Percentiles rank a stretch among this genome's conserved stretches.
Evolutionary conservation across 2,329 filamentous ascomycete genomes (phyloP).

Genomic region (Ilyonectria robusta): DNA sequence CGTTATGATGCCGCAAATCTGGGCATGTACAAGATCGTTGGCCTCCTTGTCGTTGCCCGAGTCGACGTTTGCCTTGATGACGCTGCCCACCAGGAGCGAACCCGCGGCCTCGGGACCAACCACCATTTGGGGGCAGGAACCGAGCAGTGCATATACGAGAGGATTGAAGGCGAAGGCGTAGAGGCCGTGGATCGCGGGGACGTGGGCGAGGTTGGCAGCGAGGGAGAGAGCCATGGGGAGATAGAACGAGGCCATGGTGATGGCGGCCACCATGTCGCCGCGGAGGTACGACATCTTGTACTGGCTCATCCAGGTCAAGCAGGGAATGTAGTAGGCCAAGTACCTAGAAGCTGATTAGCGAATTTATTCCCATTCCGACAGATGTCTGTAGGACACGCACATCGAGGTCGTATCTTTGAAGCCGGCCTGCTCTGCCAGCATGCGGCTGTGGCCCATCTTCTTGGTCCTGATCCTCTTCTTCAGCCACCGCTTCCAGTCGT

Average conservation of each 20-base stretch:
- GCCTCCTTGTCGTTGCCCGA: slow-evolving; percentile 75
- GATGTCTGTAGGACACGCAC: slow-evolving; percentile 62
- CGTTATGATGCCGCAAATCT: slow-evolving; percentile 89
- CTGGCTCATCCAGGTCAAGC: slow-evolving; percentile 90
- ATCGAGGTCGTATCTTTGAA: slow-evolving; percentile 81
- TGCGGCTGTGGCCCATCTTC: slow-evolving; percentile 81
- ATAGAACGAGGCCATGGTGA: slow-evolving; percentile 99
- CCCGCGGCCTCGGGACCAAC: slow-evolving; percentile 96
- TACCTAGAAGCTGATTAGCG: slow-evolving; percentile 70
- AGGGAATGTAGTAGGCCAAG: slow-evolving; percentile 92
- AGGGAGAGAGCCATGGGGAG: slow-evolving; percentile 97
- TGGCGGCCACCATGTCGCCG: slow-evolving; percentile 88
- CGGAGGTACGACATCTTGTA: slow-evolving; percentile 86
- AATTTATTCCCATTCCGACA: neutral
- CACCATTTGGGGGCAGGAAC: slow-evolving; percentile 92
- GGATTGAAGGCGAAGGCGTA: slow-evolving; percentile 96
- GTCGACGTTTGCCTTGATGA: slow-evolving; percentile 84
- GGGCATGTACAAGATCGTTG: slow-evolving; percentile 78
- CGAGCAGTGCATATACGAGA: slow-evolving; percentile 89
- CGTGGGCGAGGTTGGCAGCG: slow-evolving; percentile 91
- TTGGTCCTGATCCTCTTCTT: slow-evolving; percentile 69
- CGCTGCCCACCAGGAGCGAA: slow-evolving; percentile 89
- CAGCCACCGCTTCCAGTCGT: slow-evolving; percentile 65
- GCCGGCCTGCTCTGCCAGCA: slow-evolving; percentile 80
- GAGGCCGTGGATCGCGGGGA: slow-evolving; percentile 92